phyloP scores from a whole-genome alignment of 768 basidiomycete genomes.

The Cantharellus anzutake region DNA sequence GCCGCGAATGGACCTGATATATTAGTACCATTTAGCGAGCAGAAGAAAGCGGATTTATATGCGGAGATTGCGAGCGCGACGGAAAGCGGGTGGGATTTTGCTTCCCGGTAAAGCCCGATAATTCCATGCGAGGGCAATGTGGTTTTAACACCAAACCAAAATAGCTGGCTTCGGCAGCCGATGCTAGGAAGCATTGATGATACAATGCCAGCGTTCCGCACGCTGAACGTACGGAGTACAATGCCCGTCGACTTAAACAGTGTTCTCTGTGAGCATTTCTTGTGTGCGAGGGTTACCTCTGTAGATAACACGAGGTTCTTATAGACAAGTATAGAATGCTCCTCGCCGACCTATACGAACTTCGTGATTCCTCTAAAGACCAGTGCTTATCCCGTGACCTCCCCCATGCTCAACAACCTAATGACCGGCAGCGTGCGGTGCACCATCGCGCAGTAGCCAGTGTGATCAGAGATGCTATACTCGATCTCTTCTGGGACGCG shows the following conservation, averaged over 20 bases:
- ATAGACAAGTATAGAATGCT: constrained; percentile 30
- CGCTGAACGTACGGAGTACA: constrained; percentile 48
- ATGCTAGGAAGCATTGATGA: constrained; percentile 22
- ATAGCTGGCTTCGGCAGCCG: constrained; percentile 17
- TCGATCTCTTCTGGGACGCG: constrained; percentile 77
- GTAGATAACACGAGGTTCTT: not conserved
- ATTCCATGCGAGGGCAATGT: not conserved
- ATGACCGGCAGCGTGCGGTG: constrained; percentile 13
- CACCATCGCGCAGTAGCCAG: constrained; percentile 40
- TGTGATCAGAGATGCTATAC: constrained; percentile 41
- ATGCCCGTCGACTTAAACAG: constrained; percentile 69
- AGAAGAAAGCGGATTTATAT: constrained; percentile 46
- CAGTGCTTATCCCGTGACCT: not conserved
- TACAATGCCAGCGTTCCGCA: constrained; percentile 39
- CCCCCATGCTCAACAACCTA: constrained; percentile 11
- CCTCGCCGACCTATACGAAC: constrained; percentile 38
- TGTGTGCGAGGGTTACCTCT: not conserved
- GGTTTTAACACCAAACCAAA: not conserved
- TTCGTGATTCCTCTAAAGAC: not conserved
- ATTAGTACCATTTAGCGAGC: constrained; percentile 36
- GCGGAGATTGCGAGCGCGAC: constrained; percentile 78
- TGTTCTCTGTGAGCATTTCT: constrained; percentile 45
- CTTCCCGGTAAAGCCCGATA: constrained; percentile 12
- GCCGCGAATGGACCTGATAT: constrained; percentile 49
- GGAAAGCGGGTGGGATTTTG: constrained; percentile 46